A percentile compares a stretch with the other conserved stretches of the same genome.
These are phyloP conservation scores for Singerocomus inundabilis DNA, from an alignment of 1,284 basidiomycete genomes.

Conservation along the genomic window DNA sequence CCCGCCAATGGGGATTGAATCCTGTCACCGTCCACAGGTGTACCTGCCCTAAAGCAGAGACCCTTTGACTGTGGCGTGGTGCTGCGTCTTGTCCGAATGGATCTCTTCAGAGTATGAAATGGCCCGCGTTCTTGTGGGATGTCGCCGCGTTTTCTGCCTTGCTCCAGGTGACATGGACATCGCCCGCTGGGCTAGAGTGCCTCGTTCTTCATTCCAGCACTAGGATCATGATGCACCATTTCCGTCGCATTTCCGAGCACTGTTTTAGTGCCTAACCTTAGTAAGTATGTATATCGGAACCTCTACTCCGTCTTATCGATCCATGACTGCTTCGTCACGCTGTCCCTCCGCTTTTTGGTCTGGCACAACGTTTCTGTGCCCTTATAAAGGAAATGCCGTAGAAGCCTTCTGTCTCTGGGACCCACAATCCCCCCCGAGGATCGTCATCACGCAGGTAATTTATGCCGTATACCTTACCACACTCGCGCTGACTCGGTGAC, in stretches of 20 bases:
- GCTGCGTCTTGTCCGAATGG: not conserved
- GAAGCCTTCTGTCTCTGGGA: conserved; percentile 23
- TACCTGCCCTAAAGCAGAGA: conserved; percentile 35
- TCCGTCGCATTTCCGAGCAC: conserved; percentile 29
- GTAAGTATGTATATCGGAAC: conserved; percentile 23
- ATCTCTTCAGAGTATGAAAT: conserved; percentile 21
- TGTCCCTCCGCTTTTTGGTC: conserved; percentile 24
- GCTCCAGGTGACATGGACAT: conserved; percentile 10
- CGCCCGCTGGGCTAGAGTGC: conserved; percentile 8
- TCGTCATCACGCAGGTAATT: conserved; percentile 33
- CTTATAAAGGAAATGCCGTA: conserved; percentile 34
- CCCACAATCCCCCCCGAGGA: conserved; percentile 35
- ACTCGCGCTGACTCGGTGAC: conserved; percentile 13
- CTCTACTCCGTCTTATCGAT: conserved; percentile 35
- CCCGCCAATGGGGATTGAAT: conserved; percentile 20
- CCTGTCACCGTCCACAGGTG: conserved; percentile 13
- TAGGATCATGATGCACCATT: conserved; percentile 23
- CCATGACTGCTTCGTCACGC: conserved; percentile 14
- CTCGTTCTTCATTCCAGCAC: conserved; percentile 17
- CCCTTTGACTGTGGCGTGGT: conserved; percentile 30
- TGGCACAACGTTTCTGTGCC: conserved; percentile 16
- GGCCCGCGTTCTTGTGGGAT: not conserved
- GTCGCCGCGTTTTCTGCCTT: conserved; percentile 14
- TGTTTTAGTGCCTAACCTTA: conserved; percentile 15
- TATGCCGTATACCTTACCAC: conserved; percentile 21